Evolutionary conservation across 768 basidiomycete genomes (phyloP), one percentile per base, ranked within the genome.

Genomic region (Lentinus tigrinus): DNA sequence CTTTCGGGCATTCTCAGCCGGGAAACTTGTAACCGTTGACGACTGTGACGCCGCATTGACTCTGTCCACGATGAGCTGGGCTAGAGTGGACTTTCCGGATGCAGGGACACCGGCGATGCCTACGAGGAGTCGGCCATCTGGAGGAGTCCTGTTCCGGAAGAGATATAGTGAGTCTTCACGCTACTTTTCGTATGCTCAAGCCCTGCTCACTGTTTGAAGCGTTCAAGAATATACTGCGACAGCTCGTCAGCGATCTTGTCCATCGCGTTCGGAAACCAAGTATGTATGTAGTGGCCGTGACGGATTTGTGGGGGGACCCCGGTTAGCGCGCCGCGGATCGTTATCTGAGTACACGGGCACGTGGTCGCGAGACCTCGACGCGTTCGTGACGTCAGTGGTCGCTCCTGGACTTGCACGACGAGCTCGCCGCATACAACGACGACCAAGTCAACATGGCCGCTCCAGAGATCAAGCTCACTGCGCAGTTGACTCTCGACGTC

Each of bases 31-130:
- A 8, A 16, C 44, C 34, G 17, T 28, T 6, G 60, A 37, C 3
- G 23, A 19, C 9, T 11, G 19, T 13, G 39, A 44, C 6, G 46
- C 43, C 0, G 66, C 54, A 65, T 93, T 91, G 59, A 83, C 67
- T 31, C 75, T 71, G 19, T 79, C 68, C 2, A 83, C 77, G 39
- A 96, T 69, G 7, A 81, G 77, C 54, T 74, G 73, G 13, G 93
- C 83, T 28, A 95, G 77, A 0, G 89, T 85, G 0, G 91, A 88
- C 76, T 97, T 97, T 17, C 95, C 93, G 0, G 89, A 89, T 1
- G 91, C 95, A 3, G 95, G 95, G 17, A 88, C 81, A 8, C 91
- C 91, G 37, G 85, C 76, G 56, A 93, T 79, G 36, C 88, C 92
- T 34, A 93, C 80, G 14, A 93, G 70, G 28, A 92, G 75, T 28